Percentiles rank a stretch among this genome's conserved stretches.
phyloP scores from a whole-genome alignment of 495 filamentous ascomycete species.

The Cercophora scortea region DNA sequence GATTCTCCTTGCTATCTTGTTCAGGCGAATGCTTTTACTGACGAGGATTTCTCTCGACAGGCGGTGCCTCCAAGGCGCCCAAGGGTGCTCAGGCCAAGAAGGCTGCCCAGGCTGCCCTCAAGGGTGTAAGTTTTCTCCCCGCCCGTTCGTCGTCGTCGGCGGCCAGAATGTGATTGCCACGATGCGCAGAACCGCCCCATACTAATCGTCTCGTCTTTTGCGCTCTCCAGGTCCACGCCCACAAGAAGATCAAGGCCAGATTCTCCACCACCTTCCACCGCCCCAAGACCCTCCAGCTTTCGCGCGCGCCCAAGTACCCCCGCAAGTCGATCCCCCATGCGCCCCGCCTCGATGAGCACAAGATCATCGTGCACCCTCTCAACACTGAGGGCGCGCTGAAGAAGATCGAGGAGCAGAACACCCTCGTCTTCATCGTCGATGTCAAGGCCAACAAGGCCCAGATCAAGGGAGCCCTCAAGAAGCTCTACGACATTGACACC shows the following conservation, averaged over 20 bases:
- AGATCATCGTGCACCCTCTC: conserved; percentile 73
- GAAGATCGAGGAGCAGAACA: conserved; percentile 99
- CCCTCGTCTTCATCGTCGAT: conserved; percentile 96
- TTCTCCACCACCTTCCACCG: conserved; percentile 93
- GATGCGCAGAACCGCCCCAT: too few species aligned
- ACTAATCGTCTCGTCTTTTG: neutral
- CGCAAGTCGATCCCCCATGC: conserved; percentile 87
- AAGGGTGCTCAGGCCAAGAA: conserved; percentile 73
- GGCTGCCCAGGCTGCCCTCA: conserved; percentile 88
- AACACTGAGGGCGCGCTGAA: conserved; percentile 99
- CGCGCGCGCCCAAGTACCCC: conserved; percentile 90
- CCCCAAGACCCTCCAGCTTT: conserved; percentile 86
- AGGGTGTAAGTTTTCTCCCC: conserved; percentile 60
- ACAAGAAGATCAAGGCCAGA: conserved; percentile 90
- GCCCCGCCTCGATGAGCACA: conserved; percentile 87
- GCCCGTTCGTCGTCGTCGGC: too few species aligned
- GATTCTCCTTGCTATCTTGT: conserved; percentile 18
- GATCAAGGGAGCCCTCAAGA: conserved; percentile 98
- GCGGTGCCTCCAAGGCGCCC: conserved; percentile 52
- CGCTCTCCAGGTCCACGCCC: conserved; percentile 52
- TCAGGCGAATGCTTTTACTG: conserved; percentile 33
- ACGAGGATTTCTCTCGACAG: conserved; percentile 19
- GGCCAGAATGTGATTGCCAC: too few species aligned
- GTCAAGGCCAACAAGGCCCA: conserved; percentile 99
- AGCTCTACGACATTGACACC: conserved; percentile 95